Evolutionary conservation across 2,329 filamentous ascomycete species (phyloP), one percentile per base, ranked within the genome.

Genomic region (Pseudogymnoascus sp.): DNA sequence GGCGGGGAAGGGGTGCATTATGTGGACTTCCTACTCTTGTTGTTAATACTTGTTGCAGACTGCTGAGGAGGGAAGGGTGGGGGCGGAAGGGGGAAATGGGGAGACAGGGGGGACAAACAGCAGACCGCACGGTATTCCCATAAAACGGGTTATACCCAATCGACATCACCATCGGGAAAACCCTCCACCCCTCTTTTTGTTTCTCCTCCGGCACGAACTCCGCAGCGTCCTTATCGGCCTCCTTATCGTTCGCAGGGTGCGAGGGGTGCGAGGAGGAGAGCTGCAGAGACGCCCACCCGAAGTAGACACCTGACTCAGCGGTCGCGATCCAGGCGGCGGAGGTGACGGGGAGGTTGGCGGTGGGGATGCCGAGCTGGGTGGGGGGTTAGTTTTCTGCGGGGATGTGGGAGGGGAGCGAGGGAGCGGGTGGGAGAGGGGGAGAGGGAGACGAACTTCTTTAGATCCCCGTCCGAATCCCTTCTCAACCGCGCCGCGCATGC

Each of bases 111-210:
- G 31, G 6, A 78, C 76, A 43, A 75, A 80, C 82, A 72, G 95
- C 92, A 66, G 85, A 91, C 66, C 91, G 87, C 56, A 90, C 86
- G 3, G 83, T 87, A 81, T 99, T 97, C 75, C 93, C 92, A 83
- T 96, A 99, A 78, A 93, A 97, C 0, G 95, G 95, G 77, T 97
- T 99, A 83, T 93, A 97, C 49, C 95, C 95, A 68, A 97, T 93
- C 65, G 87, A 91, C 88, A 97, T 90, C 68, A 96, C 92, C 83
- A 96, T 95, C 1, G 91, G 91, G 75, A 88, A 91, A 63, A 95
- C 79, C 49, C 73, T 71, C 70, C 70, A 76, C 43, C 66, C 62
- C 37, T 65, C 63, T 61, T 23, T 3, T 31, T 11, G 18, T 60
- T 62, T 63, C 3, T 59, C 59, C 5, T 43, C 63, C 8, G 63